Evolutionary conservation across 1,284 basidiomycete genomes (phyloP), one percentile per base, ranked within the genome.

Genomic region (Ceratobasidium sp.): DNA sequence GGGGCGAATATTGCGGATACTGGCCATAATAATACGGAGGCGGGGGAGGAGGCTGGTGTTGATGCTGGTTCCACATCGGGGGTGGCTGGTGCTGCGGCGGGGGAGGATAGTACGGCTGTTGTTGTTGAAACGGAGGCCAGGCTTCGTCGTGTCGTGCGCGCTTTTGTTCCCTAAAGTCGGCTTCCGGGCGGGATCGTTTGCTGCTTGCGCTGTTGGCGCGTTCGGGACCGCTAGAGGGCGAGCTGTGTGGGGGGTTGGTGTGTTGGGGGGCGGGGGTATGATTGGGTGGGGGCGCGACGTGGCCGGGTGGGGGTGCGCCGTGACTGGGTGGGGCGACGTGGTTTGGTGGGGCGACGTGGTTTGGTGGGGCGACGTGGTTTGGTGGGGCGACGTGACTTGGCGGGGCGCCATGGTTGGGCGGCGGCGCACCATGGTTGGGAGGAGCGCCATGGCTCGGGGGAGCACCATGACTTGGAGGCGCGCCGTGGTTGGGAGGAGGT

Each of bases 281-380:
- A 54, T 35, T 43, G 13, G 73, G 73, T 20, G 72, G 57, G 20
- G 13, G 32, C 17, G 32, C 32, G 52, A 40, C 13, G 75, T 55
- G 40, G 76, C 76, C 22, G 72, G 55, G 38, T 3, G 32, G 55
- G 34, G 55, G 55, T 29, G n/a, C 31, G 31, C n/a, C n/a, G n/a
- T n/a, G n/a, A n/a, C n/a, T n/a, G 70, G 79, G 15, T 76, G 75
- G 5, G 62, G 72, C 57, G 68, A 73, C 70, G 12, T 76, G 65
- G 72, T 80, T 52, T 70, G 40, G 20, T 38, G 68, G 29, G 70
- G 64, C 34, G 76, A 74, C 10, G 72, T 57, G 29, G 57, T 32
- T 20, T 71, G 74, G 6, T 71, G 69, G 7, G 72, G 75, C n/a
- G 53, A 29, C 43, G 22, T 45, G 17, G n/a, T n/a, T n/a, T n/a